Conservation (phyloP, 2,329 filamentous ascomycete species). For the Aspergillus quadricinctus region DNA sequence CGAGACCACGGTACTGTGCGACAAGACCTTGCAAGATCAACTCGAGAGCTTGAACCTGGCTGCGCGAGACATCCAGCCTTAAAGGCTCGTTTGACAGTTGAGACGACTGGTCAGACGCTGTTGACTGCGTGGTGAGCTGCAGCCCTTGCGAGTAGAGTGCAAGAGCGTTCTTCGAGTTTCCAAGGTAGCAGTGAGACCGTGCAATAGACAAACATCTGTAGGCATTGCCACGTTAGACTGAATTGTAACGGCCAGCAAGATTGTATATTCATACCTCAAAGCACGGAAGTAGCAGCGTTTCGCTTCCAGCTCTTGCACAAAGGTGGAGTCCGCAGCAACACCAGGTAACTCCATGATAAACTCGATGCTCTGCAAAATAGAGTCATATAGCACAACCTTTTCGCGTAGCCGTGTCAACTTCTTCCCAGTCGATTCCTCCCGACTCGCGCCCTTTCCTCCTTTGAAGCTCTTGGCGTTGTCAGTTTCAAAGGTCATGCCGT, state of each 20-base stretch:
- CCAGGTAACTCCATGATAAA: constrained; percentile 85
- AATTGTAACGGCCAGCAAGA: neutral
- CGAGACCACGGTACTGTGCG: constrained; percentile 77
- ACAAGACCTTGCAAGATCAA: constrained; percentile 65
- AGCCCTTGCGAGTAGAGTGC: constrained; percentile 73
- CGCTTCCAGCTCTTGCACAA: constrained; percentile 72
- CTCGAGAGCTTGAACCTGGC: constrained; percentile 57
- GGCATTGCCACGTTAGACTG: constrained; percentile 13
- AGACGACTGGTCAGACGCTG: constrained; percentile 44
- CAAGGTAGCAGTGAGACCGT: constrained; percentile 73
- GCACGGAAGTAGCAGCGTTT: constrained; percentile 82
- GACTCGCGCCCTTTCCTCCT: constrained; percentile 47
- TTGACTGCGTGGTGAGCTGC: constrained; percentile 54
- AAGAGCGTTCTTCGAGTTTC: constrained; percentile 72
- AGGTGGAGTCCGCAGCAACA: constrained; percentile 74
- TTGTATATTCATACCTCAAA: constrained; percentile 60
- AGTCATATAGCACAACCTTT: constrained; percentile 83
- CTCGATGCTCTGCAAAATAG: constrained; percentile 83
- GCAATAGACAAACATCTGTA: constrained; percentile 74
- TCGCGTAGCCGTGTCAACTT: constrained; percentile 79
- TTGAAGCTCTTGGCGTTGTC: constrained; percentile 48
- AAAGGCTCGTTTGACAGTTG: constrained; percentile 49
- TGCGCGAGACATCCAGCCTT: constrained; percentile 62
- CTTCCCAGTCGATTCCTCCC: constrained; percentile 66
- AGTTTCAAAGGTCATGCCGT: constrained; percentile 61